Base-by-base conservation (phyloP, 2,329 filamentous ascomycete species). In the Thelonectria rubi region DNA sequence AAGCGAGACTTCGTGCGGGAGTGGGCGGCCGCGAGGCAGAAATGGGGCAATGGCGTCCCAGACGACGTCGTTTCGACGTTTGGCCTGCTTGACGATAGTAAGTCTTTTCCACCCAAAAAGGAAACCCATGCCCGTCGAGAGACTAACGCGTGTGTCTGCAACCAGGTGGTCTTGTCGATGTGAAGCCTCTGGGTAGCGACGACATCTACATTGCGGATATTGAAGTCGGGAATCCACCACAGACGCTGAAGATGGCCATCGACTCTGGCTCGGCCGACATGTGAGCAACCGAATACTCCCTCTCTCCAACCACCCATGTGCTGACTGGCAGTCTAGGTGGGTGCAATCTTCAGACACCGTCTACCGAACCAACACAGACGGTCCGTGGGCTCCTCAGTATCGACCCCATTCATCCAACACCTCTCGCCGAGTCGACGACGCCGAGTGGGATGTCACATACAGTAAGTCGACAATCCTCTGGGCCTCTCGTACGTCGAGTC, bases 191-290 rank as follows among this genome's bases (percentile, higher is more conserved):
- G 21, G 73, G 76, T 18, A 77, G 73, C 18, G 81, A 83, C 64
- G 70, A 80, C 55, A 73, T 80, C 55, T 83, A 77, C 72, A 71
- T 82, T 24, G 75, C 79, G 30, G 77, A 82, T 26, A 68, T 83
- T 24, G 70, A 78, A 50, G 70, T 86, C 48, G 83, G 83, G 10
- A 81, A 75, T 14, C 83, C 83, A 0, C 77, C 80, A 1, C 83
- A 86, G 63, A 74, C 70, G 6, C 57, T 85, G 43, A 80, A 78
- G 48, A 69, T 86, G 43, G 79, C 83, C n/a, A 66, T 86, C 21
- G 84, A 86, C 65, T 86, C 83, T 2, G 84, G 84, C 11, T 86
- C 84, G 8, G 77, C 81, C 10, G 84, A 86, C 60, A 75, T 84
- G 89, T 95, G 84, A 85, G 90, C 15, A 15, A 8, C n/a, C 12